Base-by-base conservation (phyloP, 345 rosid genomes). In the Balakata baccata region DNA sequence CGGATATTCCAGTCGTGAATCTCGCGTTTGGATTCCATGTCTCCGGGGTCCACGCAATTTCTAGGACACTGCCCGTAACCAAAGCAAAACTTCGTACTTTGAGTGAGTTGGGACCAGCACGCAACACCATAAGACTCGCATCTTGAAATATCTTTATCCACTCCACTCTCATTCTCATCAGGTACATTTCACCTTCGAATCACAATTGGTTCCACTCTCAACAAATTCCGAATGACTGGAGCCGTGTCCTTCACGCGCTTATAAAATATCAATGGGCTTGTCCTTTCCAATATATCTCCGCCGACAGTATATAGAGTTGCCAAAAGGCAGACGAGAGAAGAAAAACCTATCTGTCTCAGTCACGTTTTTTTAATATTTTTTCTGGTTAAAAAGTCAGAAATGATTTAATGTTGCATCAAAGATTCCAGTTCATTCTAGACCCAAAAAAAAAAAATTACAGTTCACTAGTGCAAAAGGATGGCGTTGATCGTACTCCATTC, bases 401-500 rank as follows among this genome's bases (percentile, higher is more conserved):
- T 70, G 41, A 67, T 11, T 43, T 29, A 38, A 66, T n/a, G 34
- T 17, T 61, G 73, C 72, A 72, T 71, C 80, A 38, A 23, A 65
- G 77, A 67, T 77, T 84, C 85, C 87, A 71, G 85, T 69, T 69
- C 71, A 71, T 64, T n/a, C n/a, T n/a, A n/a, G n/a, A n/a, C n/a
- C n/a, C n/a, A n/a, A n/a, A n/a, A n/a, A n/a, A n/a, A n/a, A n/a
- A n/a, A n/a, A n/a, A n/a, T 29, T 29, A 29, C 34, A 29, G 34
- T 29, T 2, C 2, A 29, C 2, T 73, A 81, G 81, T 70, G 75
- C 77, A 69, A 78, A 81, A 29, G 1, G 34, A 29, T 29, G 87
- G 81, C 89, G 85, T 86, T 49, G 76, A 59, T 68, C 62, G 2
- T 84, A 80, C 86, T 81, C 85, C 68, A 85, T 80, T 78, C 86